Conservation (phyloP, 768 basidiomycete genomes). For the Boletus eberwhitei region DNA sequence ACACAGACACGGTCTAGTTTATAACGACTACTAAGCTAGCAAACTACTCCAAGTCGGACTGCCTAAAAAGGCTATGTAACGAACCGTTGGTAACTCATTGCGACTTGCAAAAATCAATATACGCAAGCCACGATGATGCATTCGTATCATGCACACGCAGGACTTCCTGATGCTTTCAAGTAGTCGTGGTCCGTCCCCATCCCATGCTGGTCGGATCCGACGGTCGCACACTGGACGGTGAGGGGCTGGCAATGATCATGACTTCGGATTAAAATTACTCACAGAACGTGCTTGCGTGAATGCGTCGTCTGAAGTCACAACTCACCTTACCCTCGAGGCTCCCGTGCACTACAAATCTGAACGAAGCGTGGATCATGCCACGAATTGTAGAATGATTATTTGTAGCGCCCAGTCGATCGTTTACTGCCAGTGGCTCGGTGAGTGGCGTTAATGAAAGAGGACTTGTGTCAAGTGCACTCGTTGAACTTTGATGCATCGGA, state of each 20-base stretch:
- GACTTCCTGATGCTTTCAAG: background rate
- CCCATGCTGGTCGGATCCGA: background rate
- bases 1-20: background rate
- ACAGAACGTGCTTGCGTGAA: background rate
- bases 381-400: background rate
- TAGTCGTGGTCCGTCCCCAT: background rate
- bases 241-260: background rate
- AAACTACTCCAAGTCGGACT: background rate
- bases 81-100: background rate
- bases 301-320: background rate
- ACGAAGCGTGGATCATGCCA: background rate
- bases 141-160: background rate
- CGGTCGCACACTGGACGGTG: background rate
- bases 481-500: background rate
- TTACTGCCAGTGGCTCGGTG: conserved; percentile 2
- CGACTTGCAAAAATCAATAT: background rate
- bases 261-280: background rate
- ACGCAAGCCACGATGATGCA: background rate
- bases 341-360: background rate
- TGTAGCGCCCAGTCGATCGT: conserved; percentile 1
- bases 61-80: background rate
- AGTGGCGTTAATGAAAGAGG: background rate
- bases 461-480: background rate
- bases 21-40: background rate
- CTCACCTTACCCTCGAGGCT: conserved; percentile 20